These are phyloP conservation scores for Rhynchosporium graminicola DNA, from an alignment of 2,329 filamentous ascomycete genomes.

Conservation along the genomic window DNA sequence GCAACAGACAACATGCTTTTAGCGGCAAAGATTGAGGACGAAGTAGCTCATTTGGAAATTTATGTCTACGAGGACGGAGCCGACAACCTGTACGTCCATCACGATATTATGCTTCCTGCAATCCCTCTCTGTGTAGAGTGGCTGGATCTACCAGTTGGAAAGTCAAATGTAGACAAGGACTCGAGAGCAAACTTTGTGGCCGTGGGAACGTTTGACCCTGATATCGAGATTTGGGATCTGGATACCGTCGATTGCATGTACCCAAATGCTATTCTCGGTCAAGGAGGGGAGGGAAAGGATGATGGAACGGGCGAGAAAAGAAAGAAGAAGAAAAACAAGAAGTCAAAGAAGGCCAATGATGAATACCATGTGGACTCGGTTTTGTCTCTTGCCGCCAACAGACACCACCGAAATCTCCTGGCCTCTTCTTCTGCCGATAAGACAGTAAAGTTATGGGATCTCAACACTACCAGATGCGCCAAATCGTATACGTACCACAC, in stretches of 20 bases:
- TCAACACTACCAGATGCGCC: conserved; percentile 87
- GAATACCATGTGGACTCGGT: conserved; percentile 94
- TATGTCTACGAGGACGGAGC: conserved; percentile 95
- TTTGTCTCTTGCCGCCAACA: conserved; percentile 86
- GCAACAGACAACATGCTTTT: conserved; percentile 91
- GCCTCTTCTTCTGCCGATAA: conserved; percentile 95
- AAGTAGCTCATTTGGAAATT: conserved; percentile 93
- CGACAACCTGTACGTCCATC: conserved; percentile 98
- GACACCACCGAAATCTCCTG: conserved; percentile 89
- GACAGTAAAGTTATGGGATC: conserved; percentile 97
- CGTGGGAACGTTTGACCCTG: conserved; percentile 94
- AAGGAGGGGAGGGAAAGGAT: conserved; percentile 54
- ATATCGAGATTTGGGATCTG: conserved; percentile 98
- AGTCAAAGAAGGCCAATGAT: conserved; percentile 84
- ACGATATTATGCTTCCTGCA: conserved; percentile 98
- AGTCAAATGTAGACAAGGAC: conserved; percentile 61
- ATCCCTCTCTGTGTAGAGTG: conserved; percentile 96
- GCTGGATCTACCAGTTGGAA: conserved; percentile 88
- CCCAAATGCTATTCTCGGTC: conserved; percentile 91
- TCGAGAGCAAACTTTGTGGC: conserved; percentile 87
- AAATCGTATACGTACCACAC: conserved; percentile 96
- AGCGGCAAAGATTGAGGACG: conserved; percentile 92
- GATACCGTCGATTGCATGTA: conserved; percentile 98
- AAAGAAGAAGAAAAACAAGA: conserved; percentile 90
- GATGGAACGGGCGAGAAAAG: conserved; percentile 55